Conservation (phyloP, 2,329 filamentous ascomycete species). For the Pseudohalonectria lignicola region DNA sequence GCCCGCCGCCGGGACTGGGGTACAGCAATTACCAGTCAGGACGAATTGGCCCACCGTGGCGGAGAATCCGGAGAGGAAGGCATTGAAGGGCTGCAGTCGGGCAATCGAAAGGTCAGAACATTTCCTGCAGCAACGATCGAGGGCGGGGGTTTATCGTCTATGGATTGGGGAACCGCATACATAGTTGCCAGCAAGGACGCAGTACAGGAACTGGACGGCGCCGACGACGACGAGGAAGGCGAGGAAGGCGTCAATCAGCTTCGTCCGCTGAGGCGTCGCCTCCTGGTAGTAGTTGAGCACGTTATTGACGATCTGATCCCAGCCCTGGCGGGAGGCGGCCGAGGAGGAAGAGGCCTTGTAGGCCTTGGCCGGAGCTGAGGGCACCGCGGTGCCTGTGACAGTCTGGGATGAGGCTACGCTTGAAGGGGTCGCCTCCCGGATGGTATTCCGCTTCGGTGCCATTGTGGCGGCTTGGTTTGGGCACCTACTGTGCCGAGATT, state of each 20-base stretch:
- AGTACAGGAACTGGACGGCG: conserved; percentile 88
- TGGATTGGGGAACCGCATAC: conserved; percentile 45
- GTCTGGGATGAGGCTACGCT: not conserved
- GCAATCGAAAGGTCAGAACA: not conserved
- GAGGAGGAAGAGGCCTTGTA: not conserved
- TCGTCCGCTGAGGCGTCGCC: conserved; percentile 78
- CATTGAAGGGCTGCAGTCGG: conserved; percentile 91
- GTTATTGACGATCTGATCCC: conserved; percentile 52
- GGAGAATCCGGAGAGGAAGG: conserved; percentile 90
- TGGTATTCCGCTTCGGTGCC: conserved; percentile 5
- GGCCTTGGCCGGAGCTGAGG: not conserved
- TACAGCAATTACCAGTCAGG: conserved; percentile 62
- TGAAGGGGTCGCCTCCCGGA: conserved; percentile 1
- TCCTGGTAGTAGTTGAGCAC: conserved; percentile 71
- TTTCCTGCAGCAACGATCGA: not conserved
- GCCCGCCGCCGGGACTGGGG: too few species aligned
- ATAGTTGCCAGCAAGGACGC: conserved; percentile 84
- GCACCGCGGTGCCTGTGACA: not conserved
- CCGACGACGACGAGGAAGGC: conserved; percentile 76
- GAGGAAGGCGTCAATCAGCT: conserved; percentile 88
- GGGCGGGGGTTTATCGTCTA: not conserved
- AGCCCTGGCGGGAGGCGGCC: conserved; percentile 16
- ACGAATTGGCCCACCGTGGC: conserved; percentile 97
- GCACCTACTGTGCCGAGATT: too few species aligned
- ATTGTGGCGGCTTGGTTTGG: too few species aligned